Conservation (phyloP, 768 basidiomycete species). For the Pulveroboletus frians region DNA sequence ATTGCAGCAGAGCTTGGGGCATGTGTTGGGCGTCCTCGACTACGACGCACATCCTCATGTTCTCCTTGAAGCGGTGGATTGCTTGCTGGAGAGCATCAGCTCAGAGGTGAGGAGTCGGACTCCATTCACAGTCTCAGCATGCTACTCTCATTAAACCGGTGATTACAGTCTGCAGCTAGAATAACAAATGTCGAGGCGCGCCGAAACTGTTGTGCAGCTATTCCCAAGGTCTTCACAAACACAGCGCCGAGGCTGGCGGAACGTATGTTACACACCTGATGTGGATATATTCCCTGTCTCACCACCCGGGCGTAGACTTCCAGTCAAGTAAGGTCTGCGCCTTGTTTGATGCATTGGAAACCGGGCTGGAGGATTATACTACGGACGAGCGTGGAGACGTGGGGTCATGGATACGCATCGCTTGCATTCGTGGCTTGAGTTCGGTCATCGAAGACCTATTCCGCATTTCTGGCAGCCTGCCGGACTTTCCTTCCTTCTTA, state of each 20-base stretch:
- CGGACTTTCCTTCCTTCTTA: conserved; percentile 53
- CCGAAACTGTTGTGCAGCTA: conserved; percentile 45
- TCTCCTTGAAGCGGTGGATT: conserved; percentile 49
- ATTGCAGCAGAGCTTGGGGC: conserved; percentile 70
- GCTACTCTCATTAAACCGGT: conserved; percentile 15
- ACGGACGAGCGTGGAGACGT: conserved; percentile 94
- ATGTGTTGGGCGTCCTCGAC: conserved; percentile 62
- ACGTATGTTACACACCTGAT: conserved; percentile 37
- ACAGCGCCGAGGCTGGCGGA: conserved; percentile 39
- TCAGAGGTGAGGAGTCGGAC: conserved; percentile 40
- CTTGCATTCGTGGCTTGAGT: conserved; percentile 64
- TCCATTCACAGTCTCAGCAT: conserved; percentile 20
- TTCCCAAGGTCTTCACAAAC: conserved; percentile 44
- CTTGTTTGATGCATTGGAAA: conserved; percentile 53
- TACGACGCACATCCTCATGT: conserved; percentile 54
- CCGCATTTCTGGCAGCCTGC: conserved; percentile 35
- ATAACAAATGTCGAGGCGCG: conserved; percentile 53
- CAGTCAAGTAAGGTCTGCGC: conserved; percentile 40
- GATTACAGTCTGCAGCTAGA: conserved; percentile 30
- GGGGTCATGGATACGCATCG: conserved; percentile 90
- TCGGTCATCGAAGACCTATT: conserved; percentile 50
- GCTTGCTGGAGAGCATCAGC: conserved; percentile 57
- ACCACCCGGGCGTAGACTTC: conserved; percentile 38
- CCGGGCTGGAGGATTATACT: conserved; percentile 85
- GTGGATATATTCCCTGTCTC: conserved; percentile 7